Conservation (phyloP, 495 filamentous ascomycete genomes). For the Xylaria longipes region DNA sequence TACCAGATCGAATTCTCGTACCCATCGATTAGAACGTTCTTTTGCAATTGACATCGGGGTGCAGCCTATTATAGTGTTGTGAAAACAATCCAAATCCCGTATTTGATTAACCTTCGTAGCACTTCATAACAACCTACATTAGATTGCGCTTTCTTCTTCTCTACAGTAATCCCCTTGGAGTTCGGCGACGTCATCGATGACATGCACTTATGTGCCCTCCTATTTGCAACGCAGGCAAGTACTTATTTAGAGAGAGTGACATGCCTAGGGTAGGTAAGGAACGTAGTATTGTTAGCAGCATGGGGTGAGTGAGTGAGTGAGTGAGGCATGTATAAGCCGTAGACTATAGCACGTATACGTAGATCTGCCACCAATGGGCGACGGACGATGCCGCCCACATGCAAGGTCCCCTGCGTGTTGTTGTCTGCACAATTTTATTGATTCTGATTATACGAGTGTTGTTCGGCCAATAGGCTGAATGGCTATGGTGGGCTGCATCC, state of each 20-base stretch:
- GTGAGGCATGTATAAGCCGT: background rate
- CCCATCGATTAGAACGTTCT: background rate
- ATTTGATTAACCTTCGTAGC: background rate
- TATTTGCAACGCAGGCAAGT: background rate
- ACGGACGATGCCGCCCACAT: background rate
- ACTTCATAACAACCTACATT: background rate
- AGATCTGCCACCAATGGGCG: background rate
- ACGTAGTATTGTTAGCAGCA: background rate
- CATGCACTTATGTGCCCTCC: background rate
- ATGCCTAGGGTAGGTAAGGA: background rate
- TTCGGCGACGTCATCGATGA: background rate
- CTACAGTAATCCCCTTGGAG: background rate
- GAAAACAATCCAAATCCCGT: background rate
- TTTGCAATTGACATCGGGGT: background rate
- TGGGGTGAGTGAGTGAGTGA: background rate
- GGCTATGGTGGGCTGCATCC: background rate
- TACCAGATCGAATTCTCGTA: background rate
- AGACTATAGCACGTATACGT: background rate
- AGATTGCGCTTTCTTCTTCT: background rate
- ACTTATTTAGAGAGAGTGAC: background rate
- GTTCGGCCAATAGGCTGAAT: constrained; percentile 7
- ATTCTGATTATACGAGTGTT: background rate
- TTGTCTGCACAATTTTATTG: background rate
- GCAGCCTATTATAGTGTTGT: background rate
- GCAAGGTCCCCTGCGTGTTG: background rate